Base-by-base conservation (phyloP, 805 yeast genomes). In the Huiozyma naganishii region DNA sequence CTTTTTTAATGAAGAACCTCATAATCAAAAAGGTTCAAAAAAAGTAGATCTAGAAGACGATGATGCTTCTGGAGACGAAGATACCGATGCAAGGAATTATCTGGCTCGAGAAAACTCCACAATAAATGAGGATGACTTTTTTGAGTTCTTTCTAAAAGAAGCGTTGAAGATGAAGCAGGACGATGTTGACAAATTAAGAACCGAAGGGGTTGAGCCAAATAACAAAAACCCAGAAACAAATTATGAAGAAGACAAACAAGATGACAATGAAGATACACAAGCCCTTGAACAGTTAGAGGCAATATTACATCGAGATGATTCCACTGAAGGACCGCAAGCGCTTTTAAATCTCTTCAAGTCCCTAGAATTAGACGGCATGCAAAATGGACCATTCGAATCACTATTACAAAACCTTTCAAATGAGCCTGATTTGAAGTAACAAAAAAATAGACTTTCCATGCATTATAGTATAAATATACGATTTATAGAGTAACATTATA, bases 61-160 rank as follows among this genome's bases (percentile, higher is more conserved):
- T 7, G 54, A 48, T 1, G 33, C 33, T 30, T 17, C 23, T 17
- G 23, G 23, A 17, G 58, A 54, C 7, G 56, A 49, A 5, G 59
- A 62, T 33, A 52, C 52, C 9, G 54, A 52, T 32, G 65, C 59
- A 0, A 42, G 49, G 30, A 48, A 55, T 17, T 63, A 61, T 34
- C 55, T 69, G 36, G 45, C 54, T n/a, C 37, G 52, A 1, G 67
- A 66, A 41, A 62, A 63, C 8, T 55, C 68, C 12, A 73, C 67
- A 42, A 74, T 79, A 7, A 77, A 76, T 52, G 84, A 79, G 50
- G 86, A 80, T 54, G 86, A 80, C 52, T 80, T 80, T 53, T 76
- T 80, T 51, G 87, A 80, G 54, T 79, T 68, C 51, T 77, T 78
- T 54, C 62, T 76, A 9, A 69, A 70, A 44, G 73, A 77, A 29